Evolutionary conservation across 75 land plant species (phyloP), one percentile per base, ranked within the genome.

Genomic region (Selaginella tamariscina): DNA sequence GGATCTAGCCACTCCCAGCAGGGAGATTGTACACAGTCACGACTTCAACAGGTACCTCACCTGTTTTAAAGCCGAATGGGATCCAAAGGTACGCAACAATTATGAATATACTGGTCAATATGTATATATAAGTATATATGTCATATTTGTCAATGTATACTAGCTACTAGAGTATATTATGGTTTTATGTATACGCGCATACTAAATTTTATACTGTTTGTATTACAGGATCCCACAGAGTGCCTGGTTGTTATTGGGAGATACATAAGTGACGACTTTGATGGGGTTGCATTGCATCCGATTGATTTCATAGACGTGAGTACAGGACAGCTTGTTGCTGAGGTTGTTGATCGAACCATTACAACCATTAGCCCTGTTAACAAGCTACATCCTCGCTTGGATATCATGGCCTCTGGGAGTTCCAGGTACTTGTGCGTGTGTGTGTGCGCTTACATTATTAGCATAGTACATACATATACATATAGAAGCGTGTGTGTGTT

Each of bases 1-100:
- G 9, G 74, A 90, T 73, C 55, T 94, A 68, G 81, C 78, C 1
- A 60, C 33, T 1, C 96, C 96, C 56, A 90, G 96, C 71, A 70
- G 96, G 65, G 98, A 89, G 63, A 90, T 94, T 70, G 96, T 94
- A 0, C 98, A 94, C 44, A 94, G 96, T 70, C 98, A 94, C 73
- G 96, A 94, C 73, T 94, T 94, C 33, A 94, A 94, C 69, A 75
- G 98, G 1, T 89, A 94, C 67, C 71, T 94, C 56, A 90, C 96
- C 32, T 81, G 86, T 72, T 94, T 94, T 70, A 71, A 79, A 60
- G 96, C 96, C 31, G 98, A 94, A 68, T 94, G 98, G 98, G 98
- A 94, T 76, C 96, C 98, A 60, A 94, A 94, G 92, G 97, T 91
- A 2, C 24, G 49, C 49, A 27, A 1, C 32, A 5, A 59, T 9